Percentiles rank a stretch among this genome's conserved stretches.
These are phyloP conservation scores for Pythium pyrilobum DNA, from an alignment of 352 stramenopile genomes.

Conservation along the genomic window DNA sequence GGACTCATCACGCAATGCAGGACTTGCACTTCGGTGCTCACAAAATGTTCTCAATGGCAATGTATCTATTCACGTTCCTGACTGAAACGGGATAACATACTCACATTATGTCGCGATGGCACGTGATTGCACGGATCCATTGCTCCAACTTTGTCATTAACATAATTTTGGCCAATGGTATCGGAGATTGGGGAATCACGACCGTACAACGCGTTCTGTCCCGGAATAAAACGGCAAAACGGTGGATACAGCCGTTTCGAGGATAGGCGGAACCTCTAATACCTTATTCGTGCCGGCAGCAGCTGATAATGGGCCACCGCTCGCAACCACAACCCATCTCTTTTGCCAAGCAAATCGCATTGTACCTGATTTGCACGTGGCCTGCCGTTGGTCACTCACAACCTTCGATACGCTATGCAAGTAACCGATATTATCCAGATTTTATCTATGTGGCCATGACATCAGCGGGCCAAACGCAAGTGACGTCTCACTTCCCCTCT, in stretches of 20 bases:
- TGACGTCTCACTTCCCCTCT: conserved; percentile 9
- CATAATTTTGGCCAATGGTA: background rate
- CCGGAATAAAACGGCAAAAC: background rate
- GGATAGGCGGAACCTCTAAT: background rate
- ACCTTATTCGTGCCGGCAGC: background rate
- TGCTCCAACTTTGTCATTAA: no score
- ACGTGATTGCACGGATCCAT: no score
- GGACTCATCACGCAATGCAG: no score
- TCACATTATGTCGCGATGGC: no score
- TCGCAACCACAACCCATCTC: no score
- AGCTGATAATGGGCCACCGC: no score
- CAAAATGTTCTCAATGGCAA: no score
- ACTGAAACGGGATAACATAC: no score
- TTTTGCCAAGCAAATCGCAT: no score
- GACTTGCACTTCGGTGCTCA: no score
- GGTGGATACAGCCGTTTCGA: background rate
- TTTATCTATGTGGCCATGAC: background rate
- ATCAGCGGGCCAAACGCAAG: conserved; percentile 1
- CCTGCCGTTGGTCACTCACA: background rate
- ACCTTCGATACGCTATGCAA: background rate
- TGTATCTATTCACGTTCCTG: no score
- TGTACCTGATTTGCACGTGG: background rate
- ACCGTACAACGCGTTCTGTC: background rate
- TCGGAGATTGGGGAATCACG: background rate
- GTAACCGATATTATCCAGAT: background rate